Evolutionary conservation across 441 rosid species (phyloP), one percentile per base, ranked within the genome.

Genomic region (Erysimum pusillum): DNA sequence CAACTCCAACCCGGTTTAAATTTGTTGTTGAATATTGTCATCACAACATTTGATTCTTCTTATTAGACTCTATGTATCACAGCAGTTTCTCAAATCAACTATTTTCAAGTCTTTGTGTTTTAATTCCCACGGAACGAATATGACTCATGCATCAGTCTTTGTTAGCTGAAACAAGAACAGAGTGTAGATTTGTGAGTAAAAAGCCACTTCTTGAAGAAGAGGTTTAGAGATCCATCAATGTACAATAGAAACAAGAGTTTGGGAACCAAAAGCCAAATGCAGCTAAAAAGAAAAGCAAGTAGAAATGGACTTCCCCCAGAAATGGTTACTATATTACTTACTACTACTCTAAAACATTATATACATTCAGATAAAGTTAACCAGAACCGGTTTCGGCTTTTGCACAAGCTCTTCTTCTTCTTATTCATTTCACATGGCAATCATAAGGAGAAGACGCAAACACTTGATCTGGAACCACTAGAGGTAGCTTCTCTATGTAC

Each of bases 401-500:
- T 20, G 22, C 53, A 28, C 28, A 67, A 75, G 67, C 74, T 63
- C 75, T 63, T 56, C 65, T 52, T 42, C 65, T 32, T 39, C 52
- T 76, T 84, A 11, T 20, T 76, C 84, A 88, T 79, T 81, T 75
- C 64, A 85, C 73, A 67, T 83, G 91, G 69, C 82, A 82, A 83
- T 87, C 90, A 6, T 78, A 84, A 22, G 91, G 84, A 66, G 77
- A 66, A 67, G 82, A 74, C 8, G 82, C 81, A 67, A 80, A 77
- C 22, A 76, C 68, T 36, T 79, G 73, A 76, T 88, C 93, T 14
- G 97, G 94, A 79, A 87, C 83, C 9, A 87, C 62, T 17, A 86
- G 87, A 35, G 99, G 99, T 75, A 95, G 70, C 81, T 87, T 92
- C 54, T 90, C 88, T 22, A 91, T 81, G 82, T 85, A 94, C 84